A percentile compares a stretch with the other conserved stretches of the same genome.
Evolutionary conservation across 169 alveolate species (phyloP).

Genomic region (Plasmodium billcollinsi): DNA sequence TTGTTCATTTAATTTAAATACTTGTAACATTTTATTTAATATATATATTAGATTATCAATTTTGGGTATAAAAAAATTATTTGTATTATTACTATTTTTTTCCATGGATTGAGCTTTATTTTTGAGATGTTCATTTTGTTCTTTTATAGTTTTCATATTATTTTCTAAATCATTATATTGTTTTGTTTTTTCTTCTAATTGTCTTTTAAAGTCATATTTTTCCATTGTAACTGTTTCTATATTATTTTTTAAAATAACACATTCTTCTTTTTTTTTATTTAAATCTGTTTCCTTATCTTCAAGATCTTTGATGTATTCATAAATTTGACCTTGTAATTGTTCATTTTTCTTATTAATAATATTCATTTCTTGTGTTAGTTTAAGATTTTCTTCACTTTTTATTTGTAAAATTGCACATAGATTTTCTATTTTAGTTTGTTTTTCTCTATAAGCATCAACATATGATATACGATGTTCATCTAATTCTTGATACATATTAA

Average conservation of each 20-base stretch:
- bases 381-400: constrained; percentile 69
- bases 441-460: constrained; percentile 74
- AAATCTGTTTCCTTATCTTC: constrained; percentile 60
- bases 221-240: constrained; percentile 22
- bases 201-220: constrained; percentile 16
- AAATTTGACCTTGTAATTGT: constrained; percentile 75
- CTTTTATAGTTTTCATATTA: constrained; percentile 20
- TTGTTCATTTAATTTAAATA: constrained; percentile 48
- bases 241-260: constrained; percentile 9
- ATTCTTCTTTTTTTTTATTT: constrained; percentile 69
- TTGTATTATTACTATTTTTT: not conserved
- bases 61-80: constrained; percentile 32
- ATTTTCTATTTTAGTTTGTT: constrained; percentile 69
- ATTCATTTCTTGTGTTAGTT: constrained; percentile 65
- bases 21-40: constrained; percentile 29
- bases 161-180: constrained; percentile 13
- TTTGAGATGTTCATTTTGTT: constrained; percentile 27
- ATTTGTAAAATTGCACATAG: constrained; percentile 72
- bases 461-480: constrained; percentile 73
- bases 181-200: constrained; percentile 15
- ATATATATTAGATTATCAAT: constrained; percentile 36
- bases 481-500: constrained; percentile 76
- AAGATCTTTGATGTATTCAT: constrained; percentile 59
- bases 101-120: constrained; percentile 8
- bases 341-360: constrained; percentile 57